Evolutionary conservation across 2,329 filamentous ascomycete species (phyloP).

Genomic region (Botrytis pseudocinerea): DNA sequence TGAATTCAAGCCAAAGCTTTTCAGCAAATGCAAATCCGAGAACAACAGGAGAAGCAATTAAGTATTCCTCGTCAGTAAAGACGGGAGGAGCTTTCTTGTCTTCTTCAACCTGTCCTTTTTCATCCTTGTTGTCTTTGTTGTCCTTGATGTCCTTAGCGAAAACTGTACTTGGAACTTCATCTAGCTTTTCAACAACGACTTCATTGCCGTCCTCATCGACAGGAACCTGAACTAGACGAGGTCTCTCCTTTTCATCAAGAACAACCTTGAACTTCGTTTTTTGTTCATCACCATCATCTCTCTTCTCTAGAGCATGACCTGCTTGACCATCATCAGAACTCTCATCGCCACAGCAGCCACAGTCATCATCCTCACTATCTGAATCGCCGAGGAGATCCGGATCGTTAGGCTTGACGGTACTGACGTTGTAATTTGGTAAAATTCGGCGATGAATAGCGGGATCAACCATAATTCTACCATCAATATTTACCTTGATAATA

Average conservation of each 20-base stretch:
- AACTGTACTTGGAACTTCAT: slow-evolving; percentile 47
- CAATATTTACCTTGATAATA: slow-evolving; percentile 78
- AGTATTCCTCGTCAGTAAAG: slow-evolving; percentile 80
- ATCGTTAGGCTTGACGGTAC: slow-evolving; percentile 71
- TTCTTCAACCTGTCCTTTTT: slow-evolving; percentile 27
- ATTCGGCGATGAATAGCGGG: slow-evolving; percentile 78
- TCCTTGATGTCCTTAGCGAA: slow-evolving; percentile 32
- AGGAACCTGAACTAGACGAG: slow-evolving; percentile 54
- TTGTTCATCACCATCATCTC: slow-evolving; percentile 36
- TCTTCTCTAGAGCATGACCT: slow-evolving; percentile 35
- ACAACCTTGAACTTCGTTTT: slow-evolving; percentile 42
- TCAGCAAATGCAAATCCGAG: slow-evolving; percentile 85
- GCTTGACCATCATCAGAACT: slow-evolving; percentile 39
- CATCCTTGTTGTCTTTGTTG: slow-evolving; percentile 32
- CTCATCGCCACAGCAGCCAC: slow-evolving; percentile 45
- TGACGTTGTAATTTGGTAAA: slow-evolving; percentile 82
- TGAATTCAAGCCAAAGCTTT: slow-evolving; percentile 89
- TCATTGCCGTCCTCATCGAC: slow-evolving; percentile 57
- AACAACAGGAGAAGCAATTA: slow-evolving; percentile 81
- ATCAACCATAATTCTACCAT: slow-evolving; percentile 86
- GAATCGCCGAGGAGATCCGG: slow-evolving; percentile 57
- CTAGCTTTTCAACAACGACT: slow-evolving; percentile 57
- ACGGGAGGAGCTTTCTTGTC: slow-evolving; percentile 46
- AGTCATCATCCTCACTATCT: slow-evolving; percentile 47
- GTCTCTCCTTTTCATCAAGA: slow-evolving; percentile 51